Conservation (phyloP, 2,329 filamentous ascomycete species). For the Atkinsonella hypoxylon region DNA sequence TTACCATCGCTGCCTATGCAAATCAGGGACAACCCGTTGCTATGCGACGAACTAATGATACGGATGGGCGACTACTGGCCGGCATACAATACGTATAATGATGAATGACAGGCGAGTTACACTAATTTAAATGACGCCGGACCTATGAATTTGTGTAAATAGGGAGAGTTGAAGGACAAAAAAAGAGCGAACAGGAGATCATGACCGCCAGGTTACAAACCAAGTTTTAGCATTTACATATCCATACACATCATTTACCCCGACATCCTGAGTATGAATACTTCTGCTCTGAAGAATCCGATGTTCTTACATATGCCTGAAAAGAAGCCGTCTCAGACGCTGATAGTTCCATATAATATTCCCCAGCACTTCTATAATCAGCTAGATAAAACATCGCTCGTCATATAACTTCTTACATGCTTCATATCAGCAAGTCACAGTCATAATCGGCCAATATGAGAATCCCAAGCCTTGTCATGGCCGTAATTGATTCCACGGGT, state of each 20-base stretch:
- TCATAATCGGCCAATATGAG: too few species aligned
- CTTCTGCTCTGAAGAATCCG: too few species aligned
- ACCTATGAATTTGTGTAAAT: background rate
- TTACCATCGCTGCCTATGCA: conserved; percentile 15
- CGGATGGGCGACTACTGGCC: conserved; percentile 28
- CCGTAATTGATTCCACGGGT: too few species aligned
- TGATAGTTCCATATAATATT: too few species aligned
- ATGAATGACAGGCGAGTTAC: background rate
- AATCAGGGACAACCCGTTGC: conserved; percentile 18
- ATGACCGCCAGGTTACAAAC: background rate
- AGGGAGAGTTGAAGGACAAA: background rate
- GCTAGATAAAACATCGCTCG: too few species aligned
- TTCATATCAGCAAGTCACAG: too few species aligned
- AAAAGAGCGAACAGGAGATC: background rate
- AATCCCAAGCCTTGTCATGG: too few species aligned
- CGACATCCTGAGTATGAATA: too few species aligned
- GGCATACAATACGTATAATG: conserved; percentile 11
- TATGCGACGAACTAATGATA: conserved; percentile 24
- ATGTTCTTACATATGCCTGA: too few species aligned
- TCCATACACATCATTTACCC: background rate
- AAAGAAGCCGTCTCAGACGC: too few species aligned
- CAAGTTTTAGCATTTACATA: background rate
- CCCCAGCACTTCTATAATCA: too few species aligned
- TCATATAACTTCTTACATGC: too few species aligned
- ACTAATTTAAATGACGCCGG: background rate